These are phyloP conservation scores for Xylariales sp. DNA, from an alignment of 2,329 filamentous ascomycete species.

Conservation along the genomic window DNA sequence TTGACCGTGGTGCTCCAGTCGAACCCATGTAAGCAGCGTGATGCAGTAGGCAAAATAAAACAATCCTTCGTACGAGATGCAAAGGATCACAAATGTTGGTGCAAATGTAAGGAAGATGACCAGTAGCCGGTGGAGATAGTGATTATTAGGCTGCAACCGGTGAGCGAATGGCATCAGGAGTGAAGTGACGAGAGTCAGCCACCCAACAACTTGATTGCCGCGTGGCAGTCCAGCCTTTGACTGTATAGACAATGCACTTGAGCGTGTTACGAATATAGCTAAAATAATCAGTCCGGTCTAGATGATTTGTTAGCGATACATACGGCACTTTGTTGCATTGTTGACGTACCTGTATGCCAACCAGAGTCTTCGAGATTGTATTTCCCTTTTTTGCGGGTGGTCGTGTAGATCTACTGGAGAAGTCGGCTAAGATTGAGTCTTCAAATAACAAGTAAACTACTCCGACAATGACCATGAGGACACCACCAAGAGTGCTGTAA, in stretches of 20 bases:
- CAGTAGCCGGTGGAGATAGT: constrained; percentile 86
- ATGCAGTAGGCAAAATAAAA: constrained; percentile 91
- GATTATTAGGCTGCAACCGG: constrained; percentile 70
- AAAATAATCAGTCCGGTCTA: constrained; percentile 74
- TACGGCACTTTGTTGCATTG: constrained; percentile 1
- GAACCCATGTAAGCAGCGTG: constrained; percentile 82
- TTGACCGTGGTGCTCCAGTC: constrained; percentile 79
- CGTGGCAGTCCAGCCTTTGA: constrained; percentile 78
- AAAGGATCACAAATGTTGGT: constrained; percentile 90
- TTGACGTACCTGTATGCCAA: constrained; percentile 59
- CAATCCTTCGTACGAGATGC: constrained; percentile 93
- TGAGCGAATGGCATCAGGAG: constrained; percentile 79
- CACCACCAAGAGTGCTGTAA: constrained; percentile 66
- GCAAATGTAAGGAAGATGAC: constrained; percentile 91
- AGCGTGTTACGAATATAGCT: constrained; percentile 80
- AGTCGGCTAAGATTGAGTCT: constrained; percentile 49
- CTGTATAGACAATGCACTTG: constrained; percentile 79
- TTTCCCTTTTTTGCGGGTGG: constrained; percentile 25
- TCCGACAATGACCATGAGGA: constrained; percentile 73
- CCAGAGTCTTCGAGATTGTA: constrained; percentile 50
- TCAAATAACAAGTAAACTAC: constrained; percentile 78
- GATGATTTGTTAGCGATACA: constrained; percentile 10
- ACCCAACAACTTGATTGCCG: constrained; percentile 85
- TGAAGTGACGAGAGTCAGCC: constrained; percentile 74
- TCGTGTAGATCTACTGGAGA: constrained; percentile 25